A percentile compares a stretch with the other conserved stretches of the same genome.
phyloP scores from a whole-genome alignment of 2,329 filamentous ascomycete genomes.

The Fusarium sp. region DNA sequence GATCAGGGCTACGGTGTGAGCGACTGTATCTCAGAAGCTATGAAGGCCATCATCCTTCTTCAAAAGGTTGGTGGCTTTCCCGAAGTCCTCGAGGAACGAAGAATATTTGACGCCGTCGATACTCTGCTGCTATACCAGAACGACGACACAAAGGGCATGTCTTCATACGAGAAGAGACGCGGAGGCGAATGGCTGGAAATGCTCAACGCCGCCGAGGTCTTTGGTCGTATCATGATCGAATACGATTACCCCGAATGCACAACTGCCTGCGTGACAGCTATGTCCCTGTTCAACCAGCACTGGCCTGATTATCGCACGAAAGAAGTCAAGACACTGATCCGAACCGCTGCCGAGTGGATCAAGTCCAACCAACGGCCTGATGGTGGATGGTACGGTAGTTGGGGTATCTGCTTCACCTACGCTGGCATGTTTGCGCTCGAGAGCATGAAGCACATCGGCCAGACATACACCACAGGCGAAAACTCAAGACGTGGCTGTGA shows the following conservation, averaged over 20 bases:
- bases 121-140: constrained; percentile 94
- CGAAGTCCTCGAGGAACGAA: constrained; percentile 76
- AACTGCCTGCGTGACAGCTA: constrained; percentile 88
- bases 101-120: constrained; percentile 89
- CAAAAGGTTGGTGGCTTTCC: constrained; percentile 84
- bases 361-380: constrained; percentile 80
- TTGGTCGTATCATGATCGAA: constrained; percentile 97
- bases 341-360: constrained; percentile 83
- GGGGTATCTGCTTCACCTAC: constrained; percentile 99
- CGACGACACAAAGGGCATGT: constrained; percentile 77
- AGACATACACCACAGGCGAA: constrained; percentile 80
- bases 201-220: constrained; percentile 96
- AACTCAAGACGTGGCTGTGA: constrained; percentile 80
- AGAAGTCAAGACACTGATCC: constrained; percentile 80
- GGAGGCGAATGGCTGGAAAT: constrained; percentile 82
- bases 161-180: constrained; percentile 87
- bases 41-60: constrained; percentile 87
- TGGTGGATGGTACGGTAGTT: constrained; percentile 97
- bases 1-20: constrained; percentile 95
- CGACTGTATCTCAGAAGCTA: constrained; percentile 90
- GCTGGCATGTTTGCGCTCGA: constrained; percentile 96
- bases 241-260: constrained; percentile 99
- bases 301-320: constrained; percentile 82
- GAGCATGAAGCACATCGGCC: constrained; percentile 82
- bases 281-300: constrained; percentile 82